Evolutionary conservation across 345 rosid genomes (phyloP).

Genomic region (Dovyalis caffra): DNA sequence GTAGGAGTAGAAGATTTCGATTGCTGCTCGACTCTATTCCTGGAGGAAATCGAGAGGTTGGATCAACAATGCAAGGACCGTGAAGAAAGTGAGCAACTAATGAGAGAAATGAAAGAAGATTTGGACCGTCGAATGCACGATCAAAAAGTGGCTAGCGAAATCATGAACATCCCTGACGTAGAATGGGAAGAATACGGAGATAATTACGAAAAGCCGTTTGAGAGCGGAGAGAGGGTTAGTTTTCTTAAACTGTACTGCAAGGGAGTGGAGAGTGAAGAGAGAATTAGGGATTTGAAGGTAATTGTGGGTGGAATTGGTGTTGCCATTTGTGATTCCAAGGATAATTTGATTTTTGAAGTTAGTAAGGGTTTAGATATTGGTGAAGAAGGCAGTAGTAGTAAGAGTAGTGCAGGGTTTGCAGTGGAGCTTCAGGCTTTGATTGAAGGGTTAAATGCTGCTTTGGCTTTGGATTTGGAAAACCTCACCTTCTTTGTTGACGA

Average conservation of each 20-base stretch:
- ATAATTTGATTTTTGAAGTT: constrained; percentile 26
- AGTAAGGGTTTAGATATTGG: constrained; percentile 29
- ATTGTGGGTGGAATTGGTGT: constrained; percentile 32
- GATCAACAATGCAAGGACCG: constrained; percentile 49
- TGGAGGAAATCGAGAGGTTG: constrained; percentile 45
- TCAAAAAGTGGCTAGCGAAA: constrained; percentile 51
- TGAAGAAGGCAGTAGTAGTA: neutral
- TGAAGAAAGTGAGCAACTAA: constrained; percentile 30
- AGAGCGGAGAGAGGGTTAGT: neutral
- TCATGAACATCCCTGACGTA: constrained; percentile 44
- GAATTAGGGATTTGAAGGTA: constrained; percentile 20
- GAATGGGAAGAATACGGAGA: constrained; percentile 60
- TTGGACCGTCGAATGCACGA: constrained; percentile 64
- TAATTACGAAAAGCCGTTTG: constrained; percentile 44
- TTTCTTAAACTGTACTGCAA: constrained; percentile 29
- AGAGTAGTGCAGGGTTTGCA: constrained; percentile 28
- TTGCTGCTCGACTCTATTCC: constrained; percentile 34
- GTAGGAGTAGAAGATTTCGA: constrained; percentile 14
- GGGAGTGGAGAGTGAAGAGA: constrained; percentile 37
- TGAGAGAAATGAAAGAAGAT: constrained; percentile 35
- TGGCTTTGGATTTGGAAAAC: constrained; percentile 52
- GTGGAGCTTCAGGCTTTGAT: constrained; percentile 47
- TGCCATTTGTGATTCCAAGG: constrained; percentile 36
- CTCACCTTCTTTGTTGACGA: constrained; percentile 39
- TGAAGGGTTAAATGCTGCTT: constrained; percentile 63